Base-by-base conservation (phyloP, 179 eudicot species). In the Pouteria campechiana region DNA sequence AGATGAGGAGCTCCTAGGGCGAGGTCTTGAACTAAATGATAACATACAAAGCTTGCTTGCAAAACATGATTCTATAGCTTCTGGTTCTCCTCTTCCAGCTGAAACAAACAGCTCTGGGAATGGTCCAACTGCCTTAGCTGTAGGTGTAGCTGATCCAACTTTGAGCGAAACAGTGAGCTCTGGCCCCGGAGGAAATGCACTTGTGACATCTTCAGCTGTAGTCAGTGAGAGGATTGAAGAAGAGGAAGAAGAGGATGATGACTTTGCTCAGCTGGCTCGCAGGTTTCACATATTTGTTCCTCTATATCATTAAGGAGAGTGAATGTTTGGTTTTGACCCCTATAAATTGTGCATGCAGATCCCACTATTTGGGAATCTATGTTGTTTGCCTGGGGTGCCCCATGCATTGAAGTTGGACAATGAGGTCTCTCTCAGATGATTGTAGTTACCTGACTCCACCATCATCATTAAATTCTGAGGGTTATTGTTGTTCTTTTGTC, bases 171-270 rank as follows among this genome's bases (percentile, higher is more conserved):
- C 39, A 44, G 55, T 58, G 13, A 51, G 24, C 41, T 46, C 72
- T 27, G 43, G 32, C 14, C 31, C 61, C 37, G 50, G 55, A 44
- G 58, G 46, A 32, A 41, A 52, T 28, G 60, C 76, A 50, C 38
- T 78, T 29, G 46, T 65, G 9, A 61, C 64, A 32, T 44, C 40
- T 51, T 32, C 46, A 43, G 42, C 69, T 31, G 53, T 8, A 14
- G 19, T 28, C 15, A 61, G 32, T 46, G 35, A 17, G 40, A 63
- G 32, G 32, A 25, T 55, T 55, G 76, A 50, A 57, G 76, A 72
- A 46, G 88, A 81, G 46, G 97, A 81, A 24, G 97, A 89, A 44
- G 95, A 81, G 65, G 92, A 88, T 27, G 97, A 88, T 58, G 98
- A 86, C 45, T 86, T 86, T 52, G 78, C 87, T 6, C 75, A 48